A percentile compares a stretch with the other conserved stretches of the same genome.
These are phyloP conservation scores for Botryotinia globosa DNA, from an alignment of 2,329 filamentous ascomycete genomes.

Conservation along the genomic window DNA sequence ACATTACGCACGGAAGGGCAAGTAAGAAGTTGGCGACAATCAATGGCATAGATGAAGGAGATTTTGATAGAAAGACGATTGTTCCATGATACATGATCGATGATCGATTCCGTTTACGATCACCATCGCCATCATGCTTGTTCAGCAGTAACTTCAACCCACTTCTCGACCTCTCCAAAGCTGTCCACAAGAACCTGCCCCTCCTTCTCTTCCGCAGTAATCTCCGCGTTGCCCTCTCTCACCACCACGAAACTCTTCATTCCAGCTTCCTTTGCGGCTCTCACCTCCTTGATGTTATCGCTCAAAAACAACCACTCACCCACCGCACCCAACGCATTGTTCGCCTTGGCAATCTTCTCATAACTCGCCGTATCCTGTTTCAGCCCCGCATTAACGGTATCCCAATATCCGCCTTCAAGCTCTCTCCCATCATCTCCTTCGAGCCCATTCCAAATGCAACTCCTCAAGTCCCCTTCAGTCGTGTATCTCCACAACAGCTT, in stretches of 20 bases:
- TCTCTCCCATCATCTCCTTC: constrained; percentile 77
- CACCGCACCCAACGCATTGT: constrained; percentile 44
- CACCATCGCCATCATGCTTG: not conserved
- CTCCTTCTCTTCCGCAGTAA: constrained; percentile 49
- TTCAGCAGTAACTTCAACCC: not conserved
- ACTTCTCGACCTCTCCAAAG: constrained; percentile 30
- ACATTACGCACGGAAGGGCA: not conserved
- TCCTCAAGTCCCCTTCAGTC: constrained; percentile 57
- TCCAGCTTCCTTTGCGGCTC: constrained; percentile 59
- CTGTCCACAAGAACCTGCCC: constrained; percentile 32
- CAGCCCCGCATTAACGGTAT: constrained; percentile 75
- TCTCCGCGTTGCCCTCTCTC: constrained; percentile 67
- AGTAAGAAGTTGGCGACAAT: not conserved
- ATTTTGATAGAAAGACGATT: not conserved
- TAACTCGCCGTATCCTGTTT: constrained; percentile 70
- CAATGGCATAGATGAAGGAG: not conserved
- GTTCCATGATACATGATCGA: not conserved
- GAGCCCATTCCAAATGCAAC: constrained; percentile 64
- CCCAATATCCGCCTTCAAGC: constrained; percentile 71
- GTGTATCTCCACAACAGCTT: constrained; percentile 71
- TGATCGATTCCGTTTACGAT: not conserved
- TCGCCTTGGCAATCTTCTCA: constrained; percentile 36
- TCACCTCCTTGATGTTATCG: constrained; percentile 71
- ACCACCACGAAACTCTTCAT: constrained; percentile 61
- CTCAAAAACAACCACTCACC: constrained; percentile 72